These are phyloP conservation scores for Calonectria henricotiae DNA, from an alignment of 2,329 filamentous ascomycete genomes.

Conservation along the genomic window DNA sequence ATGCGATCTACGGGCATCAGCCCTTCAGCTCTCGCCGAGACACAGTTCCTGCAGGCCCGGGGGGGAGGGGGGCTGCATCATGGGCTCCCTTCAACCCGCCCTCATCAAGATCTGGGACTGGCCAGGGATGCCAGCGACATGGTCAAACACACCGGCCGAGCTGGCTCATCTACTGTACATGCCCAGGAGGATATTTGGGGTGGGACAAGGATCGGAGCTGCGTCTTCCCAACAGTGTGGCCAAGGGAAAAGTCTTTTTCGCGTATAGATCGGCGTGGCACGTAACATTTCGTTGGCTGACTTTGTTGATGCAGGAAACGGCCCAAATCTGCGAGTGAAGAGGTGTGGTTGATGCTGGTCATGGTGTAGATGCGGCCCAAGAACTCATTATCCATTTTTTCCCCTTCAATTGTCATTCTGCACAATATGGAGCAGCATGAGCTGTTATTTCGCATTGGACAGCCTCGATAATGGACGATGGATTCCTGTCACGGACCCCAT, in stretches of 20 bases:
- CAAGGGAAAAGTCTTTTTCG: too few relatives aligned
- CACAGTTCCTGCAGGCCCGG: constrained; percentile 19
- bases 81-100: neutral
- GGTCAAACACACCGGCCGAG: constrained; percentile 2
- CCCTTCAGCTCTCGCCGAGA: constrained; percentile 10
- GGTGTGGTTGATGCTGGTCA: neutral
- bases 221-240: constrained; percentile 5
- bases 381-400: neutral
- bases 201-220: neutral
- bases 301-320: neutral
- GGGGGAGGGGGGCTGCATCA: constrained; percentile 1
- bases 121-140: neutral
- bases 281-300: constrained; percentile 19
- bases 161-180: neutral
- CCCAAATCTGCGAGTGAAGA: neutral
- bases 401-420: neutral
- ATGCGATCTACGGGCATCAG: constrained; percentile 18
- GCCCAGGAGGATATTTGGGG: neutral
- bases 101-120: constrained; percentile 3
- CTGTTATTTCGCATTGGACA: neutral
- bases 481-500: constrained; percentile 5
- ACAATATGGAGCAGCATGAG: neutral
- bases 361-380: neutral
- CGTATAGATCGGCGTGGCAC: constrained; percentile 16
- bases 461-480: neutral